Conservation (phyloP, 73 alveolate genomes). For the Diophrys appendiculata region DNA sequence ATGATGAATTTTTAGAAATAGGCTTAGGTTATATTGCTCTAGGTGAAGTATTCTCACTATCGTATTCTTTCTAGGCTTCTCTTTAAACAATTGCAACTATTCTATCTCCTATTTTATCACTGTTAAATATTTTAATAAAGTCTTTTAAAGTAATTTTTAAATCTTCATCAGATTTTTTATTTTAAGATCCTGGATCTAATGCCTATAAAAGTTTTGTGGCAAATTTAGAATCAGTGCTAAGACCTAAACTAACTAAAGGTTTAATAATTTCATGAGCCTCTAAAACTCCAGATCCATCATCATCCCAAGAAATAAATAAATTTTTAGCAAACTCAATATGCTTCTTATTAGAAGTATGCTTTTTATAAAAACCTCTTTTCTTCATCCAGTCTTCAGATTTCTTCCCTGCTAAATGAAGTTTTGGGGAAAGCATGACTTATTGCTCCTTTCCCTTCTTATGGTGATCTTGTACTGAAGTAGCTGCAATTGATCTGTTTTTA, state of each 20-base stretch:
- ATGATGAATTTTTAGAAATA: too few species aligned
- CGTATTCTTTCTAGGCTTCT: neutral
- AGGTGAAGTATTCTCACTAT: too few species aligned
- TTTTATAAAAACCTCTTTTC: too few species aligned
- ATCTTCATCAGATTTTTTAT: conserved; percentile 40
- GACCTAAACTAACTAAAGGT: conserved; percentile 50
- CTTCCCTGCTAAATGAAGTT: conserved; percentile 5
- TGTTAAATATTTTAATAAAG: conserved; percentile 52
- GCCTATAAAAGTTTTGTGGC: conserved; percentile 48
- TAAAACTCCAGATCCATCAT: conserved; percentile 59
- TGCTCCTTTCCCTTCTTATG: too few species aligned
- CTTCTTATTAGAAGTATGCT: neutral
- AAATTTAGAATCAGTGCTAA: conserved; percentile 51
- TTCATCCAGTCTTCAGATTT: neutral
- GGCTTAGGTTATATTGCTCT: too few species aligned
- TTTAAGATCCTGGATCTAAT: conserved; percentile 20
- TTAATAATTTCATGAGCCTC: conserved; percentile 55
- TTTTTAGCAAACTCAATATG: conserved; percentile 64
- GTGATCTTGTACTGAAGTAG: too few species aligned
- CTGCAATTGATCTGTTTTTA: too few species aligned
- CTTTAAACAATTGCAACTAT: neutral
- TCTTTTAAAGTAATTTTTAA: conserved; percentile 53
- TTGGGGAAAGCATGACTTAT: too few species aligned
- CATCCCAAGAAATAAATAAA: conserved; percentile 63
- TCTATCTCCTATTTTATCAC: conserved; percentile 32